Evolutionary conservation across 139 green algal species (phyloP).

Genomic region (Coelastrella sp.): DNA sequence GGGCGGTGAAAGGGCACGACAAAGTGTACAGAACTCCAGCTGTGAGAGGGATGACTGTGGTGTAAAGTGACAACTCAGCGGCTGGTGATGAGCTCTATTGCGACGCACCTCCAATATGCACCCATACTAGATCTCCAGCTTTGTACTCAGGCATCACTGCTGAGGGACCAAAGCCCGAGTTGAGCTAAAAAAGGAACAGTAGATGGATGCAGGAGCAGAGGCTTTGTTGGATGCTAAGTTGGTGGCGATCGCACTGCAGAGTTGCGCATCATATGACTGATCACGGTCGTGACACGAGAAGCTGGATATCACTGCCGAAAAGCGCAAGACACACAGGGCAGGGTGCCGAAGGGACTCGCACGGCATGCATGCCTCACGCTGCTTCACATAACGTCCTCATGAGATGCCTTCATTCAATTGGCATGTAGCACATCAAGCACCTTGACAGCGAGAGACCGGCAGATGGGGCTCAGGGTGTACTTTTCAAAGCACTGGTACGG

Average conservation of each 20-base stretch:
- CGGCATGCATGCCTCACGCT: no score
- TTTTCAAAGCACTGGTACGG: not conserved
- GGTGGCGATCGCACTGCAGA: not conserved
- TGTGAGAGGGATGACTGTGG: no score
- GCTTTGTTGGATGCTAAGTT: not conserved
- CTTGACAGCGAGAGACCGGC: not conserved
- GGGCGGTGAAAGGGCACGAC: not conserved
- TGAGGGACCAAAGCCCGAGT: not conserved
- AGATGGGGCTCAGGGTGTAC: constrained; percentile 3
- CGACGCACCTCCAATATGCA: constrained; percentile 14
- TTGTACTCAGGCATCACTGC: constrained; percentile 2
- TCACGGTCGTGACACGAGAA: no score
- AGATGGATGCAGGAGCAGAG: not conserved
- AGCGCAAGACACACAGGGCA: no score
- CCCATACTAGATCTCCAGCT: constrained; percentile 29
- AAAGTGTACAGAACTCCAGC: not conserved
- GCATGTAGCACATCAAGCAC: not conserved
- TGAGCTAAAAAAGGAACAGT: not conserved
- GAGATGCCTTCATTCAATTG: not conserved
- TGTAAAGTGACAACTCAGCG: not conserved
- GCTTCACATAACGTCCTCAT: no score
- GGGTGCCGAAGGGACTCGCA: no score
- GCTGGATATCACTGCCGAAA: no score
- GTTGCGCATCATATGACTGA: not conserved
- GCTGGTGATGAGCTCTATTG: not conserved